Conservation (phyloP, 2,329 filamentous ascomycete genomes). For the Onygenales sp. region DNA sequence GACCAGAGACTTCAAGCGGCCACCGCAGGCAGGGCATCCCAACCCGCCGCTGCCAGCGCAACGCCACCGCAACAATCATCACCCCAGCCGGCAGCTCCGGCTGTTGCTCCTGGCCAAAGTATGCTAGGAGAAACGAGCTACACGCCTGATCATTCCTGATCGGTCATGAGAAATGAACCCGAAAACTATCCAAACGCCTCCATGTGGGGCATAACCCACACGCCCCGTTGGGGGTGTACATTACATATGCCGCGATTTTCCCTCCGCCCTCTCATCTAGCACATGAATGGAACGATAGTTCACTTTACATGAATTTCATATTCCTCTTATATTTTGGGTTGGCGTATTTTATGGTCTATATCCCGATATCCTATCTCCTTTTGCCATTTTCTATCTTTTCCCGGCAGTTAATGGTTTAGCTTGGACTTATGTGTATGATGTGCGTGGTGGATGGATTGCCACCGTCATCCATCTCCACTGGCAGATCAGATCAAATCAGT, state of each 20-base stretch:
- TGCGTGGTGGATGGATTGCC: too few relatives aligned
- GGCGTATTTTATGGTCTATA: background rate
- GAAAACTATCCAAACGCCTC: background rate
- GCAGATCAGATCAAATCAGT: too few relatives aligned
- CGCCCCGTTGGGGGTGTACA: too few relatives aligned
- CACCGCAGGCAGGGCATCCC: conserved; percentile 44
- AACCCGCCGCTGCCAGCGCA: conserved; percentile 21
- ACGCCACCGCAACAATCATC: conserved; percentile 29
- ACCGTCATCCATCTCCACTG: too few relatives aligned
- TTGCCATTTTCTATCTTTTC: background rate
- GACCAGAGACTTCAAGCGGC: conserved; percentile 89
- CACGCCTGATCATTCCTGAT: conserved; percentile 49
- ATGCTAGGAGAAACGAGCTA: conserved; percentile 64
- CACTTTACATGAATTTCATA: background rate
- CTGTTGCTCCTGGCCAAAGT: conserved; percentile 44
- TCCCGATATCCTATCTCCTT: background rate
- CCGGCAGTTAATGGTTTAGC: background rate
- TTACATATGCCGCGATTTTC: background rate
- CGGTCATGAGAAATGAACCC: background rate
- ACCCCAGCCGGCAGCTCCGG: conserved; percentile 45
- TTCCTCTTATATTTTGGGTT: background rate
- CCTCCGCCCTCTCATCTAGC: background rate
- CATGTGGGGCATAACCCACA: too few relatives aligned
- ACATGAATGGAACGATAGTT: background rate
- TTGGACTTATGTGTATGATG: too few relatives aligned